phyloP scores from a whole-genome alignment of 768 basidiomycete genomes.

The Phylloporus sp. region DNA sequence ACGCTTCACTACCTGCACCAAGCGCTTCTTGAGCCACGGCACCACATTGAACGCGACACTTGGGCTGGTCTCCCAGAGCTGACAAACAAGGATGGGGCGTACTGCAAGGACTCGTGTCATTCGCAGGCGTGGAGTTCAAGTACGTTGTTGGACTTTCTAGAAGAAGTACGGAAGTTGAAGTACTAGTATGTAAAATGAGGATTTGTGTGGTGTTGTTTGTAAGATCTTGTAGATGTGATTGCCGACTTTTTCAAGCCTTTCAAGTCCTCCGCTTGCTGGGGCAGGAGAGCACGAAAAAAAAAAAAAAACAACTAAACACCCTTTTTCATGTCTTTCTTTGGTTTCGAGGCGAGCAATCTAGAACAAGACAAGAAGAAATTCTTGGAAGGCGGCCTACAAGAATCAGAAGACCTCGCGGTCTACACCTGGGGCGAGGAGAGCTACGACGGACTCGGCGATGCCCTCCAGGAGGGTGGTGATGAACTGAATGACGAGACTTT shows the following conservation, averaged over 20 bases:
- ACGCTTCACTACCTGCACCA: constrained; percentile 81
- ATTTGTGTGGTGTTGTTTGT: constrained; percentile 28
- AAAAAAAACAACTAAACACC: constrained; percentile 11
- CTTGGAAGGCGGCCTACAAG: constrained; percentile 44
- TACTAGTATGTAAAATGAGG: not conserved
- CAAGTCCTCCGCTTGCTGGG: constrained; percentile 13
- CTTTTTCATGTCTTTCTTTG: constrained; percentile 76
- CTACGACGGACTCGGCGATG: constrained; percentile 87
- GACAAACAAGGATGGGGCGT: constrained; percentile 79
- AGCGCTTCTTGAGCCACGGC: constrained; percentile 63
- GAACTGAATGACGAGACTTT: constrained; percentile 98
- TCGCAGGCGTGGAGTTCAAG: constrained; percentile 98
- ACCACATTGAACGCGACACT: constrained; percentile 74
- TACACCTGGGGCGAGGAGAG: constrained; percentile 91
- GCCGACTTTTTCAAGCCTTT: constrained; percentile 12
- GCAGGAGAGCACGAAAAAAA: constrained; percentile 18
- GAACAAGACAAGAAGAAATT: constrained; percentile 63
- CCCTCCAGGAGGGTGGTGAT: constrained; percentile 84
- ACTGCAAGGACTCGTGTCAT: constrained; percentile 83
- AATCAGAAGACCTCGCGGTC: constrained; percentile 80
- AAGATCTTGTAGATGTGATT: constrained; percentile 13
- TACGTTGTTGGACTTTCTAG: constrained; percentile 85
- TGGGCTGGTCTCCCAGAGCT: constrained; percentile 96
- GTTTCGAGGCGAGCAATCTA: constrained; percentile 58
- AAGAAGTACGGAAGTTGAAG: constrained; percentile 44